Base-by-base conservation (phyloP, 768 basidiomycete genomes). In the Psilocybe sp. region DNA sequence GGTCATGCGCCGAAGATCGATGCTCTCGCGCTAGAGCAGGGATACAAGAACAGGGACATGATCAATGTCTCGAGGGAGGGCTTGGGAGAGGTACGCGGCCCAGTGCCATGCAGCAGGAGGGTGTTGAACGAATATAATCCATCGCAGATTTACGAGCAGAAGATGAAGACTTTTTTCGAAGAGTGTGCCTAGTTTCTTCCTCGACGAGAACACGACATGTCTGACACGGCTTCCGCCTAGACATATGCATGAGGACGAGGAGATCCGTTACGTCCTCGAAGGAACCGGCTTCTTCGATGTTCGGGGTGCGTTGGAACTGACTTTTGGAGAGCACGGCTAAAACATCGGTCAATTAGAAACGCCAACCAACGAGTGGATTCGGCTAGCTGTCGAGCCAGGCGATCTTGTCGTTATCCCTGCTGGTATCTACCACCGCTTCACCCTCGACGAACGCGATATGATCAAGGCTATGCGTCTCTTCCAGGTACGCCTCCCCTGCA, bases 281-380 rank as follows among this genome's bases (percentile, higher is more conserved):
- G 95, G 95, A n/a, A 83, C 81, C 34, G 94, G 92, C 0, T 98
- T 84, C 75, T 98, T 97, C 63, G 95, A 98, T 58, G 81, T 98
- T 36, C 79, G 93, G 51, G 90, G 90, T 90, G 56, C 48, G 82
- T 13, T 41, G 31, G 23, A 19, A 8, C 23, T 18, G 23, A 18
- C 36, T 9, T 32, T 33, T 16, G 7, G 23, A 28, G 23, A 3
- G 23, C 23, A 28, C 3, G 23, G 23, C 23, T 28, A 28, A 28
- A 28, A 28, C 23, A 4, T 28, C 23, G 23, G 23, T 28, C 39
- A 4, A 23, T 15, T 60, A 91, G 88, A 91, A 63, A 71, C 78
- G 6, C 73, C 80, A 0, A 74, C 80, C 1, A 80, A 92, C 53
- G 68, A 69, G 5, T 97, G 95, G 95, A 87, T 97, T 58, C 80